Evolutionary conservation across 129 eudicot species (phyloP), one percentile per base, ranked within the genome.

Genomic region (Dittrichia graveolens): DNA sequence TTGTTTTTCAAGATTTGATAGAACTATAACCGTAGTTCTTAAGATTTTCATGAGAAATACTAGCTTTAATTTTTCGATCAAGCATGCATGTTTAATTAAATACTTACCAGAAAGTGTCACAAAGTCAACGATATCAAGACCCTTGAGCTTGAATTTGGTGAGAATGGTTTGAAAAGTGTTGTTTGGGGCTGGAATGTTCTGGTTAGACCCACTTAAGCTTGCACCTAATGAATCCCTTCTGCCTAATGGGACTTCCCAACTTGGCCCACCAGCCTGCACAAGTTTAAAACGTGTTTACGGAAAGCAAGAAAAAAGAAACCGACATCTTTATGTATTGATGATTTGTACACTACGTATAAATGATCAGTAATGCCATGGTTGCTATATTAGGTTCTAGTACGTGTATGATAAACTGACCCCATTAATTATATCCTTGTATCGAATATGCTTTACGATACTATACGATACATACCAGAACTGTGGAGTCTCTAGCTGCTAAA

Each of bases 161-260:
- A 80, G 80, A 78, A 84, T 80, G 68, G 88, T 84, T 55, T 80
- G 85, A 43, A 84, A 84, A 45, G 88, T 84, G 74, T 77, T 80
- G 78, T 84, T 84, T 54, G 88, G 88, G 16, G 85, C 85, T 41
- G 88, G 88, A 79, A 84, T 84, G 74, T 84, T 80, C 61, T 84
- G 77, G 85, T 80, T 84, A 0, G 85, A 84, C 67, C 85, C 88
- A 68, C 83, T 80, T 72, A 84, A 76, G 49, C 88, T 84, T 76
- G 88, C 88, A 70, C 82, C 78, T 62, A 57, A 50, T 3, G 85
- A 80, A 50, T 84, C 88, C 67, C 78, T 80, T 80, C 88, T 67
- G 52, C 88, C 88, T 54, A 84, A 67, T 39, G 88, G 88, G 35
- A 84, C 82, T 34, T 80, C 88, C 85, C 85, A 84, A 70, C 68